These are phyloP conservation scores for Fusarium marasasianum DNA, from an alignment of 2,329 filamentous ascomycete genomes.

Conservation along the genomic window DNA sequence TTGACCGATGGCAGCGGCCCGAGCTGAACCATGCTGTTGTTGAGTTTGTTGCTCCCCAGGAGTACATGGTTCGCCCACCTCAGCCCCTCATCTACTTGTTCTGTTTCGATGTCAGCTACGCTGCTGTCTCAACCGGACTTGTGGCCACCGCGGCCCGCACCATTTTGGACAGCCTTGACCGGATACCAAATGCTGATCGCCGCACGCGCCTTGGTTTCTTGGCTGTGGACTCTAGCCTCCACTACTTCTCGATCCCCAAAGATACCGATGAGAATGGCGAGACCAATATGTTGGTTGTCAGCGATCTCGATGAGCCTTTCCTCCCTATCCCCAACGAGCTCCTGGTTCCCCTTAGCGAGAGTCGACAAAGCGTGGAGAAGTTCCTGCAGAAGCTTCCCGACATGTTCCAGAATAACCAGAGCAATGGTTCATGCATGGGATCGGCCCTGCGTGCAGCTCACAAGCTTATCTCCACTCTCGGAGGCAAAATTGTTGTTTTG, in stretches of 20 bases:
- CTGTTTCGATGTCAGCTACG: conserved; percentile 92
- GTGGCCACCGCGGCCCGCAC: conserved; percentile 92
- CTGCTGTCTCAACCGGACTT: conserved; percentile 87
- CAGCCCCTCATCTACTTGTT: conserved; percentile 96
- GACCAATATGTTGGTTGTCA: conserved; percentile 91
- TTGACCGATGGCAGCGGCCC: conserved; percentile 90
- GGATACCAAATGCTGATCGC: conserved; percentile 97
- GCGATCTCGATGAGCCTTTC: conserved; percentile 96
- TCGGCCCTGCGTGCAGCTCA: conserved; percentile 92
- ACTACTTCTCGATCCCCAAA: conserved; percentile 95
- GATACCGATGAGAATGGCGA: conserved; percentile 87
- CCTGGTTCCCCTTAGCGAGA: conserved; percentile 87
- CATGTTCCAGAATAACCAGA: conserved; percentile 97
- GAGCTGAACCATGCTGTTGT: conserved; percentile 97
- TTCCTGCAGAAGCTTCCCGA: conserved; percentile 91
- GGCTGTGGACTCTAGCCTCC: conserved; percentile 91
- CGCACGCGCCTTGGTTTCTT: conserved; percentile 94
- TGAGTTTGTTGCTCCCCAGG: conserved; percentile 96
- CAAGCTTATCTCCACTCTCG: conserved; percentile 92
- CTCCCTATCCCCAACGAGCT: conserved; percentile 92
- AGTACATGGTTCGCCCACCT: conserved; percentile 98
- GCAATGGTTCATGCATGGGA: conserved; percentile 90
- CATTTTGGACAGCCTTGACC: conserved; percentile 92
- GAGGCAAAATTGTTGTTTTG: conserved; percentile 93
- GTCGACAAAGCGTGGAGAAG: conserved; percentile 87